phyloP scores from a whole-genome alignment of 2,329 filamentous ascomycete genomes.

The Cercospora canescens region DNA sequence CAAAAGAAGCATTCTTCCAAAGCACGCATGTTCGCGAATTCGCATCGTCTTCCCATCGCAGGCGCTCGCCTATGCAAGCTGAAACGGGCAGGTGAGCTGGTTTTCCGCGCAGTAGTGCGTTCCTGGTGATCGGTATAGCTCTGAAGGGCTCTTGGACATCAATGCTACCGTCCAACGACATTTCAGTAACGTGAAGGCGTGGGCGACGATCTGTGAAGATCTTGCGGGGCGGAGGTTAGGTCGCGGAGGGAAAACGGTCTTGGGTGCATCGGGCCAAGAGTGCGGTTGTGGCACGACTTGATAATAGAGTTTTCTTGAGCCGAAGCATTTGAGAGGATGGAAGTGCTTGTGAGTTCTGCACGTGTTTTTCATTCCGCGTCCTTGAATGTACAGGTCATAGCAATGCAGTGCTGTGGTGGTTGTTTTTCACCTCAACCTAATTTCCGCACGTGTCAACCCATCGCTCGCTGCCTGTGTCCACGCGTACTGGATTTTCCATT shows the following conservation, averaged over 20 bases:
- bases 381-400: no score
- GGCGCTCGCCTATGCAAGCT: not conserved
- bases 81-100: not conserved
- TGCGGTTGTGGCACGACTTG: not conserved
- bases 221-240: not conserved
- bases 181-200: not conserved
- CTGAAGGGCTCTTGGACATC: not conserved
- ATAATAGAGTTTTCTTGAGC: not conserved
- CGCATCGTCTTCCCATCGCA: not conserved
- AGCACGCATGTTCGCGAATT: not conserved
- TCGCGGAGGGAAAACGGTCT: not conserved
- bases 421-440: no score
- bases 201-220: not conserved
- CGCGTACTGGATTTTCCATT: no score
- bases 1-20: not conserved
- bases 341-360: no score
- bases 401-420: no score
- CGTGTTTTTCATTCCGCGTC: no score
- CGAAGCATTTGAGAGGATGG: not conserved
- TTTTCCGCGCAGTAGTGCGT: not conserved
- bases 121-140: not conserved
- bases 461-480: no score
- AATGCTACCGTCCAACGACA: not conserved
- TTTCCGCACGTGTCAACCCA: no score
- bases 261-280: constrained; percentile 3